Base-by-base conservation (phyloP, 768 basidiomycete species). In the Termitomyces eurrhizus region DNA sequence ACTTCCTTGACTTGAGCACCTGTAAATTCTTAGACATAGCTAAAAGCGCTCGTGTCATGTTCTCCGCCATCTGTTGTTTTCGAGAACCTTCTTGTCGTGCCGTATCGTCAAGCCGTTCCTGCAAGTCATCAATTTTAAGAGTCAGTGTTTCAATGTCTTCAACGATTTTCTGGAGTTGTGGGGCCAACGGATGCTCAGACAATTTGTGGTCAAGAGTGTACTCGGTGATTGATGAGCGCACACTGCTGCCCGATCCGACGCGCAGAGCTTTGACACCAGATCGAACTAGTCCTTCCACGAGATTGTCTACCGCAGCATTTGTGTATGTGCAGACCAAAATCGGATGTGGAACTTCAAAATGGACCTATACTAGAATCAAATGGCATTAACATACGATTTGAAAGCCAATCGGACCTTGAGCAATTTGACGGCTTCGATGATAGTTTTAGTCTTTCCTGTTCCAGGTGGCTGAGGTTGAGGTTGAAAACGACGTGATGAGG, bases 321-420 rank as follows among this genome's bases (percentile, higher is more conserved):
- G 95, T 97, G 69, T 92, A 96, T 0, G 95, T 95, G 71, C 92
- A 92, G n/a, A 96, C 89, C 14, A 98, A 82, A 44, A 96, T 78
- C 1, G 93, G 93, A 39, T 90, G 83, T 6, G 90, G 84, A 11
- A 95, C 86, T 70, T 89, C 80, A 70, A 95, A 98, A 68, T 93
- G 85, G 3, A 74, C 70, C 88, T 93, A 69, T 29, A 55, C 41
- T 42, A 33, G 7, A 57, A 24, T 35, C 24, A 55, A 61, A 21
- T 32, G 62, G 29, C 16, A 21, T 41, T n/a, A 41, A 41, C 39
- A 51, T 16, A 33, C 9, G 21, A 44, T 35, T 51, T n/a, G 49
- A 36, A 37, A 42, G 39, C 39, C 46, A 9, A 42, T 24, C 63
- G 63, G 21, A 87, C 86, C 80, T 95, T 95, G 60, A 95, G 82